Conservation (phyloP, 305 asterid genomes). For the Fraxinus xanthoxyloides region DNA sequence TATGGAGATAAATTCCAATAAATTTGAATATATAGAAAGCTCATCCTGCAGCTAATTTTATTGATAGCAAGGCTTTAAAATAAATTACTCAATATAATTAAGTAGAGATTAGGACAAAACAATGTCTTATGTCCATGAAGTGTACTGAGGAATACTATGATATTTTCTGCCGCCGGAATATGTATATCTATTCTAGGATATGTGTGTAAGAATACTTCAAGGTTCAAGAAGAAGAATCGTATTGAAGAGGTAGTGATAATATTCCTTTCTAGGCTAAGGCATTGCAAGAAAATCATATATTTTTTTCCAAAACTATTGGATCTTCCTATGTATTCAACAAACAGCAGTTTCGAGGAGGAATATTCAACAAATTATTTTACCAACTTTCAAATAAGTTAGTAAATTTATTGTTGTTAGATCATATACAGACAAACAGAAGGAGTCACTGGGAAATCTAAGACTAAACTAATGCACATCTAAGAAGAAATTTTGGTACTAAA, state of each 20-base stretch:
- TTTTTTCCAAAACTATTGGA: neutral
- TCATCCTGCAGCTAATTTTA: neutral
- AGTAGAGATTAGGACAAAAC: neutral
- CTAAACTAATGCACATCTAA: neutral
- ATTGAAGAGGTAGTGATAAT: neutral
- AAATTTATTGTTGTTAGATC: neutral
- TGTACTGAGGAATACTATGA: neutral
- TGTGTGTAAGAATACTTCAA: neutral
- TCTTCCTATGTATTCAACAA: slow-evolving; percentile 20
- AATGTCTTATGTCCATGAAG: neutral
- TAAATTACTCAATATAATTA: neutral
- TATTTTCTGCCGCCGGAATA: neutral
- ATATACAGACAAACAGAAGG: neutral
- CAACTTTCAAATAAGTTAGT: neutral
- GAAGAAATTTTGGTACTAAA: neutral
- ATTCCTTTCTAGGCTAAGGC: neutral
- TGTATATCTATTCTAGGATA: neutral
- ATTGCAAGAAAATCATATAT: slow-evolving; percentile 8
- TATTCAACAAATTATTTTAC: neutral
- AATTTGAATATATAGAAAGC: neutral
- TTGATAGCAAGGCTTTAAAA: neutral
- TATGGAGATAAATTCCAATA: too few species aligned
- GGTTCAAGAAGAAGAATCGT: neutral
- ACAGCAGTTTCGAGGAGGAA: slow-evolving; percentile 18
- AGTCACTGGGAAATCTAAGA: neutral